phyloP scores from a whole-genome alignment of 306 rosid species.

The Dryas alaskensis region DNA sequence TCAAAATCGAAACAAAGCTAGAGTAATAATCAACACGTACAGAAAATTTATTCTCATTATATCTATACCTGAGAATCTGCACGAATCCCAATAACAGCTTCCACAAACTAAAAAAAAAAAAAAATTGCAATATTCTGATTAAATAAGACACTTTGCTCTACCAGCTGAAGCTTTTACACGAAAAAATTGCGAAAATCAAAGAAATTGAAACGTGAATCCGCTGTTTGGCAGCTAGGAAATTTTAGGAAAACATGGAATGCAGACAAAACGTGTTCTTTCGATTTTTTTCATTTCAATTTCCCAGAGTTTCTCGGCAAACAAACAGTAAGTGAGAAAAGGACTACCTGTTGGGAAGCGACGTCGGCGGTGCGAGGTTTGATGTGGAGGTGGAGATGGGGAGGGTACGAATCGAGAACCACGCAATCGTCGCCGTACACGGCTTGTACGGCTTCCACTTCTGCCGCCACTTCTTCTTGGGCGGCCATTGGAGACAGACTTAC shows the following conservation, averaged over 20 bases:
- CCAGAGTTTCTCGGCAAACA: neutral
- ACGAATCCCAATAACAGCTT: slow-evolving; percentile 52
- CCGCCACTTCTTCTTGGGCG: slow-evolving; percentile 49
- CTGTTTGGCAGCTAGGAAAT: no score
- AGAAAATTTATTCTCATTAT: no score
- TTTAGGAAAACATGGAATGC: no score
- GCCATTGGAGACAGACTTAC: slow-evolving; percentile 23
- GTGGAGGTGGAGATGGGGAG: slow-evolving; percentile 69
- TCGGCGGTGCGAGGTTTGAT: slow-evolving; percentile 87
- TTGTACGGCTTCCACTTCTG: slow-evolving; percentile 69
- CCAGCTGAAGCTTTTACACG: neutral
- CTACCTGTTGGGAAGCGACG: slow-evolving; percentile 69
- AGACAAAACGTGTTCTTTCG: neutral
- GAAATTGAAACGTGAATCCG: neutral
- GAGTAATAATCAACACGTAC: no score
- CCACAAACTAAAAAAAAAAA: slow-evolving; percentile 58
- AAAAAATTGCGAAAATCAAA: neutral
- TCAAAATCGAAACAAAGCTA: no score
- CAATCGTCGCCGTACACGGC: slow-evolving; percentile 74
- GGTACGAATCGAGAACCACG: slow-evolving; percentile 41
- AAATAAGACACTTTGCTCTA: neutral
- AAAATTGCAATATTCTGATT: neutral
- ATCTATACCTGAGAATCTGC: no score
- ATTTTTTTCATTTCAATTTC: neutral
- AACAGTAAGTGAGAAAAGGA: neutral